phyloP scores from a whole-genome alignment of 495 filamentous ascomycete genomes.

The Cairneyella variabilis region DNA sequence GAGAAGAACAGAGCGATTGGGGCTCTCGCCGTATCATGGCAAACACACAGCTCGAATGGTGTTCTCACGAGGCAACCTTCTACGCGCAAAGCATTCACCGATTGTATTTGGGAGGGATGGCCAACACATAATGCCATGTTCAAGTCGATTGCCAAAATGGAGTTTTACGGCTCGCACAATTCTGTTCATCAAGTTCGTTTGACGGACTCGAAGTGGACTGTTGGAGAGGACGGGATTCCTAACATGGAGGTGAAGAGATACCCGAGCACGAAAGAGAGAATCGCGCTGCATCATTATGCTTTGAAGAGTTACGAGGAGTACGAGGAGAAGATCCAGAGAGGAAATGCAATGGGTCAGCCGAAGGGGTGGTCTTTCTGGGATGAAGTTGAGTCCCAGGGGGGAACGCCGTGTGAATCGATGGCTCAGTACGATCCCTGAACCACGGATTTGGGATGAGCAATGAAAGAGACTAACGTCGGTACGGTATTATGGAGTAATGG shows the following conservation, averaged over 20 bases:
- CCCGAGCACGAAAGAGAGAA: slow-evolving; percentile 10
- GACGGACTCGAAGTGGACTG: neutral
- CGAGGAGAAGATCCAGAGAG: slow-evolving; percentile 16
- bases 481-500: too few relatives aligned
- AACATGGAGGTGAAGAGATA: neutral
- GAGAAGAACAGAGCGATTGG: slow-evolving; percentile 9
- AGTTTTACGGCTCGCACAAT: neutral
- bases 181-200: neutral
- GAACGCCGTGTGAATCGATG: too few relatives aligned
- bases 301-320: slow-evolving; percentile 18
- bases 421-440: too few relatives aligned
- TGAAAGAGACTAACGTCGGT: too few relatives aligned
- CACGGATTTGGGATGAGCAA: too few relatives aligned
- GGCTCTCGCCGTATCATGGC: slow-evolving; percentile 18
- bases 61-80: slow-evolving; percentile 4
- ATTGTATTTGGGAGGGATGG: slow-evolving; percentile 10
- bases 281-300: slow-evolving; percentile 20
- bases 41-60: slow-evolving; percentile 7
- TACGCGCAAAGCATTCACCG: slow-evolving; percentile 10
- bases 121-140: neutral
- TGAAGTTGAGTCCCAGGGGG: slow-evolving; percentile 6
- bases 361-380: slow-evolving; percentile 1
- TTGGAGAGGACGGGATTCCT: slow-evolving; percentile 14
- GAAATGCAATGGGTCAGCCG: slow-evolving; percentile 8
- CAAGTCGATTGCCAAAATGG: slow-evolving; percentile 1